These are phyloP conservation scores for Umbelopsis sp. DNA, from an alignment of 192 early-diverging fungal species.

Conservation along the genomic window DNA sequence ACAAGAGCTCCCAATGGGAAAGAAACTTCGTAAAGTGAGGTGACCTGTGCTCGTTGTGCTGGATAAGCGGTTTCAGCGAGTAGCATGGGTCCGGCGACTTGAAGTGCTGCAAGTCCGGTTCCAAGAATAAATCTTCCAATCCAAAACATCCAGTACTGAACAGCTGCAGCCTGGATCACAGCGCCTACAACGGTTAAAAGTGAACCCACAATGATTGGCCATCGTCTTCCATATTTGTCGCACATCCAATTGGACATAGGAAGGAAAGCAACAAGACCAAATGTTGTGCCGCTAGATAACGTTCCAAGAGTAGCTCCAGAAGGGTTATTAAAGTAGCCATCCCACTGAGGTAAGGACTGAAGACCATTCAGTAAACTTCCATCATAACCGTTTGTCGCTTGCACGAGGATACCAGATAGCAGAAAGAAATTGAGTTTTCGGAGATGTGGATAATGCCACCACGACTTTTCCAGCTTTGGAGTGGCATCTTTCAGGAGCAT, in stretches of 20 bases:
- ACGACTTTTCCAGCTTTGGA: constrained; percentile 22
- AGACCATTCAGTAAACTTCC: constrained; percentile 27
- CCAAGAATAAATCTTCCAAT: constrained; percentile 17
- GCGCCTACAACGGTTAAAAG: constrained; percentile 8
- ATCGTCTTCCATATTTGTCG: constrained; percentile 18
- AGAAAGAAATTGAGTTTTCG: constrained; percentile 18
- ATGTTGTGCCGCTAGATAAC: constrained; percentile 4
- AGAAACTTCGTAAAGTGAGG: constrained; percentile 7
- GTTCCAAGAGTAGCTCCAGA: constrained; percentile 13
- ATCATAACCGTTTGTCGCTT: constrained; percentile 22
- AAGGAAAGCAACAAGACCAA: not conserved
- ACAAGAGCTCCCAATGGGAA: constrained; percentile 16
- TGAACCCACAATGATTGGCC: constrained; percentile 17
- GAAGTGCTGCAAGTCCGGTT: not conserved
- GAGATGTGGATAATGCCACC: constrained; percentile 23
- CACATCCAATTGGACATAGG: not conserved
- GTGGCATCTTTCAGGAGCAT: constrained; percentile 18
- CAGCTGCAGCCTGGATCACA: constrained; percentile 8
- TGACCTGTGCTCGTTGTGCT: not conserved
- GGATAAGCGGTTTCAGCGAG: constrained; percentile 24
- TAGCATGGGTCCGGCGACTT: not conserved
- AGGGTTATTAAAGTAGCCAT: constrained; percentile 9
- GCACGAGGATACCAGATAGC: not conserved
- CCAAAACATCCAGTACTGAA: constrained; percentile 19
- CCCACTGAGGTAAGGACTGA: constrained; percentile 20